Percentiles rank a stretch among this genome's conserved stretches.
phyloP scores from a whole-genome alignment of 2,329 filamentous ascomycete genomes.

The Diplocarpon rosae region DNA sequence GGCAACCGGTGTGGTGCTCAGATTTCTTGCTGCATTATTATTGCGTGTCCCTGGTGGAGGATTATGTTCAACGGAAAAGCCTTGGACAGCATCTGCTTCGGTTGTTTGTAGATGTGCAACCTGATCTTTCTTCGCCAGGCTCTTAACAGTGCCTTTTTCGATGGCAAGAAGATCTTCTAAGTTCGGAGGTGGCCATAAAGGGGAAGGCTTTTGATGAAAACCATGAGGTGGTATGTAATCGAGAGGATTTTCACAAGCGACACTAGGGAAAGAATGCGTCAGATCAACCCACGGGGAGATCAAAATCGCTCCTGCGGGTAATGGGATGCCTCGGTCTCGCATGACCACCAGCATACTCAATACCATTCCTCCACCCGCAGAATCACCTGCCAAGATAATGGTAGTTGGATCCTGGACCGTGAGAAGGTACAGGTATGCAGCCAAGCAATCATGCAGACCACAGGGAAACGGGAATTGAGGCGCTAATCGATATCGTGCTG shows the following conservation, averaged over 20 bases:
- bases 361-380: slow-evolving; percentile 86
- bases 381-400: slow-evolving; percentile 84
- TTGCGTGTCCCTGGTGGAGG: slow-evolving; percentile 21
- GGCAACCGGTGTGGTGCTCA: slow-evolving; percentile 15
- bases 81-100: slow-evolving; percentile 29
- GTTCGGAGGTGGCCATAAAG: slow-evolving; percentile 87
- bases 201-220: slow-evolving; percentile 82
- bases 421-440: slow-evolving; percentile 76
- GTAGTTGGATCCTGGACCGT: slow-evolving; percentile 65
- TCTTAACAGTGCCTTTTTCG: slow-evolving; percentile 36
- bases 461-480: slow-evolving; percentile 96
- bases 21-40: slow-evolving; percentile 26
- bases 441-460: slow-evolving; percentile 78
- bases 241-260: slow-evolving; percentile 57
- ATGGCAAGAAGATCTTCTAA: slow-evolving; percentile 54
- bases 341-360: slow-evolving; percentile 68
- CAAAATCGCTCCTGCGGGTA: slow-evolving; percentile 81
- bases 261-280: slow-evolving; percentile 88
- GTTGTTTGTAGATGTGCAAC: slow-evolving; percentile 19
- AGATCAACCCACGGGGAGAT: slow-evolving; percentile 95
- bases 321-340: slow-evolving; percentile 69
- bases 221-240: slow-evolving; percentile 86
- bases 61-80: slow-evolving; percentile 26
- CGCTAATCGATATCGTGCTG: slow-evolving; percentile 68
- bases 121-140: slow-evolving; percentile 35